phyloP scores from a whole-genome alignment of 495 filamentous ascomycete species.

The Neurospora sp. region DNA sequence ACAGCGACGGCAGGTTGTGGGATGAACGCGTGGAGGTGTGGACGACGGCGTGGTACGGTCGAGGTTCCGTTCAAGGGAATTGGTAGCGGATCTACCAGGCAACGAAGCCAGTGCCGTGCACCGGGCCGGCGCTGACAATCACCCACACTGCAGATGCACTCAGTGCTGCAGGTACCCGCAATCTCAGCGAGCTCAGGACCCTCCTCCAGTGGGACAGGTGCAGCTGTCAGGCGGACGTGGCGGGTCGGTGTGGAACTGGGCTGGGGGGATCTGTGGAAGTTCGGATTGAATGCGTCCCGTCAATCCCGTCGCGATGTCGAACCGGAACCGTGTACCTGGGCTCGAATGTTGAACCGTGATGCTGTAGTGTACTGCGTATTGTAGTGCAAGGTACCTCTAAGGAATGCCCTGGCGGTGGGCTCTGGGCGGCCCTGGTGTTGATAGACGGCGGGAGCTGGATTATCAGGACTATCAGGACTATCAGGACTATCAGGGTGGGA shows the following conservation, averaged over 20 bases:
- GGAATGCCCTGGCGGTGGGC: background rate
- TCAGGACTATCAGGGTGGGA: background rate
- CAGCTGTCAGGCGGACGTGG: background rate
- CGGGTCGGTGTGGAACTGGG: background rate
- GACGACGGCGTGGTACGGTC: background rate
- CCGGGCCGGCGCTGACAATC: background rate
- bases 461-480: background rate
- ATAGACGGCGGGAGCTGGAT: background rate
- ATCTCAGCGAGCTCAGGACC: background rate
- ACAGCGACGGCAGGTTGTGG: background rate
- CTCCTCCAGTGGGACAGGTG: background rate
- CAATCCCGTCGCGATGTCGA: background rate
- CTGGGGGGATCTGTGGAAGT: background rate
- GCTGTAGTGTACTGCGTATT: background rate
- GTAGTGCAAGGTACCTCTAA: background rate
- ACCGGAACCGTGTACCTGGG: background rate
- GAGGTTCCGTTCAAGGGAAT: background rate
- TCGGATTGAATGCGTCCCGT: background rate
- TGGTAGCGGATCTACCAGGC: background rate
- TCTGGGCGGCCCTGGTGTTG: background rate
- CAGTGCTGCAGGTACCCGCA: background rate
- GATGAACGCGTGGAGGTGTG: background rate
- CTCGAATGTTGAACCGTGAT: background rate
- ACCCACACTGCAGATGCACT: background rate
- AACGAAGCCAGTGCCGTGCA: background rate